These are phyloP conservation scores for Hippophae rhamnoides DNA, from an alignment of 306 rosid genomes.

Conservation along the genomic window DNA sequence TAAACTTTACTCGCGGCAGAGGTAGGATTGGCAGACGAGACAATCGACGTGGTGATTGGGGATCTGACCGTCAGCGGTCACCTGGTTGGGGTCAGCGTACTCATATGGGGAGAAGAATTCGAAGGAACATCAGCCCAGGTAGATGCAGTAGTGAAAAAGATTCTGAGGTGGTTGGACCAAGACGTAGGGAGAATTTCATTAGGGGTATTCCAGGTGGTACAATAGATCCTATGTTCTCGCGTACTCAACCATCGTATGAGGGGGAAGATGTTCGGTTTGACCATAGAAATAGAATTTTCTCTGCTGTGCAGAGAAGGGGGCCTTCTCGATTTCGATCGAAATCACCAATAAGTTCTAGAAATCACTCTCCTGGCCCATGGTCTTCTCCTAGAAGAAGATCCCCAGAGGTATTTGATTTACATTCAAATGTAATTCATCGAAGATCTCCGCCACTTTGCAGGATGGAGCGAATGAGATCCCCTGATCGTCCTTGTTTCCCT, in stretches of 20 bases:
- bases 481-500: constrained; percentile 52
- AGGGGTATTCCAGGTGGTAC: constrained; percentile 47
- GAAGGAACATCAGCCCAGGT: constrained; percentile 52
- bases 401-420: constrained; percentile 64
- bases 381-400: constrained; percentile 69
- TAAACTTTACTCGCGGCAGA: constrained; percentile 61
- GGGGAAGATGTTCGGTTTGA: constrained; percentile 47
- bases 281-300: constrained; percentile 50
- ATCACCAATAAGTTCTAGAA: constrained; percentile 67
- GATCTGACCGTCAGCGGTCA: constrained; percentile 55
- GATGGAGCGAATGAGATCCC: constrained; percentile 72
- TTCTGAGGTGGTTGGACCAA: constrained; percentile 47
- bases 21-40: constrained; percentile 41
- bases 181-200: constrained; percentile 54
- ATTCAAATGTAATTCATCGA: constrained; percentile 45
- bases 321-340: constrained; percentile 48
- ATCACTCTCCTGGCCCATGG: constrained; percentile 80
- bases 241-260: constrained; percentile 48
- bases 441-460: constrained; percentile 58
- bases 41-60: constrained; percentile 46
- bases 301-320: constrained; percentile 57
- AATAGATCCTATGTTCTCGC: constrained; percentile 42
- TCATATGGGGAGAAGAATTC: constrained; percentile 51
- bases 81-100: constrained; percentile 44
- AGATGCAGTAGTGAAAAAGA: constrained; percentile 51